Evolutionary conservation across 208 protist species (phyloP), one percentile per base, ranked within the genome.

Genomic region (Trypanosoma avium): DNA sequence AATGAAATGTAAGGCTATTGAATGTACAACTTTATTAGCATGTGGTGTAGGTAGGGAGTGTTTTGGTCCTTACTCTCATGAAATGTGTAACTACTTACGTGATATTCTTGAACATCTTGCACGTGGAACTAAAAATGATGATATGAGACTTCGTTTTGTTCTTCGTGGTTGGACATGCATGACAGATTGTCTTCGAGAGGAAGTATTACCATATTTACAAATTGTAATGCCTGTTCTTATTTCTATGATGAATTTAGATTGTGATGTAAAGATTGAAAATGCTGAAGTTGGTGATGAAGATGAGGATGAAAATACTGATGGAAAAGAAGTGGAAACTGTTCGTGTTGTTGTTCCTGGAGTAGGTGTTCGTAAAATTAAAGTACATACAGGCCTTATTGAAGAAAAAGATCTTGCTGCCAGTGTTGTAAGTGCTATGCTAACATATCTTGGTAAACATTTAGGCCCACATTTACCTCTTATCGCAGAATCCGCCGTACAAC

Each of bases 101-200:
- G 48, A 69, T 21, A 42, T 62, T 52, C 47, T 74, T 75, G 24
- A 82, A 70, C 52, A 61, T 26, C 4, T 58, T 45, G 54, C 71
- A 24, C 50, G 52, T 26, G 80, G 76, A 10, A 58, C 86, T 17
- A 65, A 73, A 13, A 86, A 82, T 26, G 82, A 92, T 52, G 90
- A 94, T 57, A 79, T 73, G 42, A 77, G 85, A 30, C 74, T 80
- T 17, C 84, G 83, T 19, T 92, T 84, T 52, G 77, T 94, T 45
- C 75, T 94, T 63, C 90, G 90, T 38, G 90, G 87, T 4, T 96
- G 87, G 87, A 90, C 85, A 0, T 94, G 87, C 72, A 96, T 96
- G 90, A 81, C 88, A 49, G 86, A 96, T 62, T 94, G 86, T 60
- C 78, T 96, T 21, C 73, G 78, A 53, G 79, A 78, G 27, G 80